Conservation (phyloP, 345 rosid genomes). For the Moricandia arvensis region DNA sequence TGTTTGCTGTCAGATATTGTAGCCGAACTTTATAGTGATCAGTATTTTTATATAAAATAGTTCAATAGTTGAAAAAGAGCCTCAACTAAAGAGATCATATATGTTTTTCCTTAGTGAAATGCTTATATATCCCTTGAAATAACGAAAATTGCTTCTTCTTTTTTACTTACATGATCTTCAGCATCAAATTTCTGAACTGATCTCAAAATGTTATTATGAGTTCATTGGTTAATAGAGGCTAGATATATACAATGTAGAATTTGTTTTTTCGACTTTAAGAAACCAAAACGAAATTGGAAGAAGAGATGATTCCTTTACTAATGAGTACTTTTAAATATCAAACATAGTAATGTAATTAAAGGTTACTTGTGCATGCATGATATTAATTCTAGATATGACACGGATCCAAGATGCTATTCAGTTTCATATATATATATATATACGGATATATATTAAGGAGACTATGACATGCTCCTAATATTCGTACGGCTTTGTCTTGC, state of each 20-base stretch:
- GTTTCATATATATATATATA: conserved; percentile 7
- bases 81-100: background rate
- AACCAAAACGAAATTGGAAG: background rate
- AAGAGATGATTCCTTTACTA: background rate
- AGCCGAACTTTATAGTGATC: conserved; percentile 14
- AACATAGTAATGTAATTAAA: background rate
- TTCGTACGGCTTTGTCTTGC: conserved; percentile 36
- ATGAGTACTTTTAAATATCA: background rate
- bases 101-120: background rate
- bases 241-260: background rate
- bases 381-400: conserved; percentile 24
- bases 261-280: background rate
- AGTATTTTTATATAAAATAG: background rate
- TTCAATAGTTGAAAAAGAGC: background rate
- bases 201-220: background rate
- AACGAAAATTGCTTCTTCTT: background rate
- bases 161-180: background rate
- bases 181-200: background rate
- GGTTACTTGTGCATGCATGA: conserved; percentile 3
- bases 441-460: conserved; percentile 8
- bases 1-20: conserved; percentile 36
- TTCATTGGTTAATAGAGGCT: background rate
- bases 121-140: background rate
- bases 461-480: conserved; percentile 23
- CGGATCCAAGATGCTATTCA: conserved; percentile 25